A percentile compares a stretch with the other conserved stretches of the same genome.
Conservation (phyloP, 352 stramenopile species). For the Hyaloperonospora brassicae region DNA sequence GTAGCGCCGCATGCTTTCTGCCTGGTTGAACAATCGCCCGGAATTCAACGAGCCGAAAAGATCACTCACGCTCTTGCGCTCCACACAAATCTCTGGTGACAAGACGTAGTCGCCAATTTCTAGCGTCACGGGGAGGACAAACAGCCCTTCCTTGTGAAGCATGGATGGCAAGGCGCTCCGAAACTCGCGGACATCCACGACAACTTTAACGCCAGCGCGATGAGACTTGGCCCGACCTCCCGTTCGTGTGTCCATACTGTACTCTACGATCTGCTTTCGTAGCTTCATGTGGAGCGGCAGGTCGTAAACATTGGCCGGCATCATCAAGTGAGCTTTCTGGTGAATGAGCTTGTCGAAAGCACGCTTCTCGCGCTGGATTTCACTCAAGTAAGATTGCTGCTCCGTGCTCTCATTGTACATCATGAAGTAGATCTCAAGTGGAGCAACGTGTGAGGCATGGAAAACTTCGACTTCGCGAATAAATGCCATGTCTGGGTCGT, state of each 20-base stretch:
- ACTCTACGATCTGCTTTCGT: slow-evolving; percentile 41
- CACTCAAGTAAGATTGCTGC: slow-evolving; percentile 91
- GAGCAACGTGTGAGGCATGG: slow-evolving; percentile 42
- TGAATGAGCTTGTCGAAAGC: slow-evolving; percentile 95
- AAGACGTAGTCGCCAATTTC: slow-evolving; percentile 97
- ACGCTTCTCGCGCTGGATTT: slow-evolving; percentile 92
- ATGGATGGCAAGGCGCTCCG: slow-evolving; percentile 92
- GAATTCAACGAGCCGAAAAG: slow-evolving; percentile 95
- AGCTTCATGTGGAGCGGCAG: slow-evolving; percentile 74
- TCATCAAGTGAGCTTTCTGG: slow-evolving; percentile 89
- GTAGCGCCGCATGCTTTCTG: slow-evolving; percentile 72
- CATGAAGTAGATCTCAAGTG: slow-evolving; percentile 92
- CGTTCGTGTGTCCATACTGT: slow-evolving; percentile 81
- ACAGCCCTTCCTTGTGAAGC: slow-evolving; percentile 91
- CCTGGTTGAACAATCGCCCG: slow-evolving; percentile 94
- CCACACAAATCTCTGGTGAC: slow-evolving; percentile 94
- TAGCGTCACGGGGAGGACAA: slow-evolving; percentile 92
- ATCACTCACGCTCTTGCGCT: slow-evolving; percentile 93
- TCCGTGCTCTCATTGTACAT: slow-evolving; percentile 94
- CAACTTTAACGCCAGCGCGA: slow-evolving; percentile 48
- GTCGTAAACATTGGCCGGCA: slow-evolving; percentile 82
- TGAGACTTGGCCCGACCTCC: slow-evolving; percentile 40
- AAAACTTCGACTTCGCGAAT: slow-evolving; percentile 94
- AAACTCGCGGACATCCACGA: slow-evolving; percentile 98
- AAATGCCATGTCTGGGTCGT: slow-evolving; percentile 92